Base-by-base conservation (phyloP, 169 alveolate genomes). In the Eimeria falciformis region DNA sequence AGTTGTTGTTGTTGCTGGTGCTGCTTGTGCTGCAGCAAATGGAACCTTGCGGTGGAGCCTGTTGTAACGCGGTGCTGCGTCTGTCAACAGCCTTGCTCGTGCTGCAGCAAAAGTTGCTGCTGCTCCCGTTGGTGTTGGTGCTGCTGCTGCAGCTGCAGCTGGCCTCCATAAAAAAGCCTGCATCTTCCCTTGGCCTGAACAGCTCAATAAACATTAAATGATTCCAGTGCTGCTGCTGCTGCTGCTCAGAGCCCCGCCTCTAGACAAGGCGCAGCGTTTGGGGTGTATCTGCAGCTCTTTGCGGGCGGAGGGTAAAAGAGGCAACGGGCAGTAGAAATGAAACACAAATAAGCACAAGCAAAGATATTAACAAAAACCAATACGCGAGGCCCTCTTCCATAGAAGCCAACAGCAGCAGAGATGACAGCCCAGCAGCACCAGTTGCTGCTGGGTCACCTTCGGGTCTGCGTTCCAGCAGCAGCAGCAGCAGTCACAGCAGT, bases 361-460 rank as follows among this genome's bases (percentile, higher is more conserved):
- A n/a, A n/a, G n/a, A n/a, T n/a, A n/a, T n/a, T n/a, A n/a, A n/a
- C n/a, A n/a, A n/a, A n/a, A n/a, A n/a, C n/a, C n/a, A n/a, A n/a
- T n/a, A n/a, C n/a, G n/a, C n/a, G n/a, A n/a, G n/a, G n/a, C n/a
- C n/a, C n/a, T n/a, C n/a, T n/a, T n/a, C n/a, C n/a, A n/a, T n/a
- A n/a, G n/a, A n/a, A n/a, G n/a, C n/a, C n/a, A n/a, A n/a, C n/a
- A n/a, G n/a, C n/a, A n/a, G n/a, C n/a, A n/a, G n/a, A n/a, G n/a
- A n/a, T n/a, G n/a, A n/a, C n/a, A n/a, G n/a, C n/a, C n/a, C n/a
- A n/a, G n/a, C n/a, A n/a, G n/a, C n/a, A n/a, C n/a, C n/a, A n/a
- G n/a, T n/a, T n/a, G n/a, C n/a, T n/a, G n/a, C n/a, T n/a, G n/a
- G 62, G 62, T 50, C 62, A 50, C 62, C 62, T 50, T 21, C 62